phyloP scores from a whole-genome alignment of 139 green algal species.

The Coccomyxa sp. region DNA sequence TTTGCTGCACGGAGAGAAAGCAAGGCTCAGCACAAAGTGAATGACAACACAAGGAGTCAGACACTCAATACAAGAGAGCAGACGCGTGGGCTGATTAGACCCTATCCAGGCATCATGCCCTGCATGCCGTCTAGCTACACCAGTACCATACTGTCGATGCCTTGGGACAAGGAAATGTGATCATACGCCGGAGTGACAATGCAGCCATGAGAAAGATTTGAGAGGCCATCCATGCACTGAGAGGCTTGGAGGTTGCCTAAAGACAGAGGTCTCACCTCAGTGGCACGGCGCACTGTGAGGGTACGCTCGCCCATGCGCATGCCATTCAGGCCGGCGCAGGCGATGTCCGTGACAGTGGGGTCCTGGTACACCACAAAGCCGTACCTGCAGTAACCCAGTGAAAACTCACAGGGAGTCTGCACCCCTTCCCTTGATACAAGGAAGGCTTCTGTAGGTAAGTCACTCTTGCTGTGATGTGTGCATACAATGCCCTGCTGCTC shows the following conservation, averaged over 20 bases:
- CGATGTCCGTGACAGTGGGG: constrained; percentile 77
- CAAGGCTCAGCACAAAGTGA: not conserved
- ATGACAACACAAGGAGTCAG: not conserved
- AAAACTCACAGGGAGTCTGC: no score
- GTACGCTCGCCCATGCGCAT: constrained; percentile 94
- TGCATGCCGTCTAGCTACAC: no score
- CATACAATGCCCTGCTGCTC: no score
- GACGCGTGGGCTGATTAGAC: no score
- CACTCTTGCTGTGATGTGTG: no score
- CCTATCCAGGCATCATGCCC: no score
- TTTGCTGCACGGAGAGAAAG: not conserved
- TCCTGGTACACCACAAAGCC: constrained; percentile 93
- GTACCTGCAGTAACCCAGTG: constrained; percentile 56
- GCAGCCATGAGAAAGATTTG: not conserved
- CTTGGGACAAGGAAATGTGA: not conserved
- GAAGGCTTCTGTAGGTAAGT: no score
- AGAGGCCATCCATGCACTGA: not conserved
- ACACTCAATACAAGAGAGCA: no score
- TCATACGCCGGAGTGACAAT: not conserved
- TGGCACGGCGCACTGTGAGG: constrained; percentile 83
- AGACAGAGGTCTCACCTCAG: constrained; percentile 41
- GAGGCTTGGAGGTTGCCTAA: not conserved
- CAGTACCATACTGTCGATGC: not conserved
- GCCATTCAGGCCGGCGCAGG: constrained; percentile 85
- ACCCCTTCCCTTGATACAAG: no score